These are phyloP conservation scores for Fusarium tupiense DNA, from an alignment of 2,329 filamentous ascomycete genomes.

Conservation along the genomic window DNA sequence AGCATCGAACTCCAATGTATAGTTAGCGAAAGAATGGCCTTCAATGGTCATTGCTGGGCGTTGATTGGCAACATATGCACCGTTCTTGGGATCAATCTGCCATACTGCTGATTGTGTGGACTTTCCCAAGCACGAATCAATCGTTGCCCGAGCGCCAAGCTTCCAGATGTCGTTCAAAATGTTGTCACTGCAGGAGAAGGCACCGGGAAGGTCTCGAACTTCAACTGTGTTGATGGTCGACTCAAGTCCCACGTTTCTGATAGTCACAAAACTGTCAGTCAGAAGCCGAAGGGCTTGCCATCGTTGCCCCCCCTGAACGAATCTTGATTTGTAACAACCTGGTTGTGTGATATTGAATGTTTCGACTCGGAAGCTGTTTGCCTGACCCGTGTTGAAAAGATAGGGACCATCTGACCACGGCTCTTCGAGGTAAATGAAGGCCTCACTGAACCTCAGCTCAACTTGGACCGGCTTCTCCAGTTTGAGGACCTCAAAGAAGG, in stretches of 20 bases:
- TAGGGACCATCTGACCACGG: constrained; percentile 3
- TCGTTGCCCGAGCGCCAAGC: neutral
- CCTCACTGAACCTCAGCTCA: neutral
- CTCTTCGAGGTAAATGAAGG: neutral
- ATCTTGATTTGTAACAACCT: neutral
- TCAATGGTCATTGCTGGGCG: constrained; percentile 4
- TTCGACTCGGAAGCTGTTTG: constrained; percentile 6
- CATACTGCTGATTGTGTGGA: neutral
- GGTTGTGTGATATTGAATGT: constrained; percentile 6
- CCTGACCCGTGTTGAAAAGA: constrained; percentile 1
- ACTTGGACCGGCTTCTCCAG: neutral
- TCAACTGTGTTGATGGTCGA: neutral
- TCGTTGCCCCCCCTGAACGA: constrained; percentile 2
- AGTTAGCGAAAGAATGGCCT: neutral
- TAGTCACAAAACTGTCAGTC: neutral
- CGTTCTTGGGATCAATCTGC: neutral
- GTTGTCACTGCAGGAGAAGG: neutral
- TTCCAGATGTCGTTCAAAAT: constrained; percentile 6
- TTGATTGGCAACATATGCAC: neutral
- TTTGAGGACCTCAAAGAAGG: neutral
- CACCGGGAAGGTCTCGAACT: neutral
- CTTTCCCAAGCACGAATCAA: neutral
- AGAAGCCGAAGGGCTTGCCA: neutral
- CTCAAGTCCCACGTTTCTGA: neutral
- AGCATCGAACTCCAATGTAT: constrained; percentile 10